A percentile compares a stretch with the other conserved stretches of the same genome.
Evolutionary conservation across 2,329 filamentous ascomycete genomes (phyloP).

Genomic region (Trichoderma breve): DNA sequence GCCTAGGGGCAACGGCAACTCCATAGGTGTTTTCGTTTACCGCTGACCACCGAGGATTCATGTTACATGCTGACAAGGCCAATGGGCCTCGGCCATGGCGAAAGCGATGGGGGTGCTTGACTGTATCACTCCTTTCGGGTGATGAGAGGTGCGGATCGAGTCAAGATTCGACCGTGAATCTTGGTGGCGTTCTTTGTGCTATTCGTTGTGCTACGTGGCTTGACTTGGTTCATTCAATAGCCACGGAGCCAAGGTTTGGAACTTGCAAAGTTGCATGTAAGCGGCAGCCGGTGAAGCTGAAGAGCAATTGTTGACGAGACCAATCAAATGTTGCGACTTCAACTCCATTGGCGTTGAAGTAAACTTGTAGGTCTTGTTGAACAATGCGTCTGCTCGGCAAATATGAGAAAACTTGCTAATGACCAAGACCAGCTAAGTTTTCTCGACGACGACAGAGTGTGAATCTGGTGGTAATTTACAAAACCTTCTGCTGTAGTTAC

Average conservation of each 20-base stretch:
- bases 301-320: background rate
- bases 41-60: background rate
- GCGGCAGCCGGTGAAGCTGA: background rate
- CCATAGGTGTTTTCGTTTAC: background rate
- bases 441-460: background rate
- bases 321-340: background rate
- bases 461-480: background rate
- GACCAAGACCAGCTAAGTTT: too few species aligned
- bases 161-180: background rate
- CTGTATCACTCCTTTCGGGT: constrained; percentile 1
- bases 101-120: background rate
- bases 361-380: background rate
- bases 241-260: background rate
- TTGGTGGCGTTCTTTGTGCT: background rate
- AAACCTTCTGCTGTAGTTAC: too few species aligned
- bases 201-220: constrained; percentile 4
- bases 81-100: background rate
- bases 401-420: too few species aligned
- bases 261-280: background rate
- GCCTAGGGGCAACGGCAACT: background rate
- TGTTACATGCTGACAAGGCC: background rate
- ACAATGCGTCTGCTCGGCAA: background rate
- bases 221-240: background rate
- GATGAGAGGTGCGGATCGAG: background rate
- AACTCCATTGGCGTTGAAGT: background rate